These are phyloP conservation scores for Monsonia emarginata DNA, from an alignment of 441 rosid genomes.

Conservation along the genomic window DNA sequence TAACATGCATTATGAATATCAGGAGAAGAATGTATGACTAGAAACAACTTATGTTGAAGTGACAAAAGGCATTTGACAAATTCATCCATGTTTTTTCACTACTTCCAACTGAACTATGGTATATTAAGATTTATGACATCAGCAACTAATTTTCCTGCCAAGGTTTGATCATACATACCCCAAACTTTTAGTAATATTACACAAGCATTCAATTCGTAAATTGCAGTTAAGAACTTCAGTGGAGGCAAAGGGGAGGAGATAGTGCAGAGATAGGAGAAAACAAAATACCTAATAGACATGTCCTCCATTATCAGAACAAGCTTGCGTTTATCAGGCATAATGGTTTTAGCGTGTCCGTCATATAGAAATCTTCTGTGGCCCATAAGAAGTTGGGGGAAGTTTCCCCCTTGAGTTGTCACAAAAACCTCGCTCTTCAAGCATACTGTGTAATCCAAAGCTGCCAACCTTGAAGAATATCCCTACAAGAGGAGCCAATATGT, in stretches of 20 bases:
- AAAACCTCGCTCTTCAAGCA: constrained; percentile 83
- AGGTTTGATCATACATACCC: not conserved
- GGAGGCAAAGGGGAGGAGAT: not conserved
- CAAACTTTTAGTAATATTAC: not conserved
- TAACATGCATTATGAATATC: not conserved
- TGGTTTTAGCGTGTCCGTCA: constrained; percentile 76
- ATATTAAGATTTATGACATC: not conserved
- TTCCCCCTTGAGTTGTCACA: constrained; percentile 89
- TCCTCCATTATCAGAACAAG: constrained; percentile 66
- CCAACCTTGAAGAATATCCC: constrained; percentile 87
- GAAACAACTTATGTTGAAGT: too few relatives aligned
- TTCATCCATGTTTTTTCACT: not conserved
- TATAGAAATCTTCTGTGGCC: constrained; percentile 83
- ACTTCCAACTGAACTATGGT: not conserved
- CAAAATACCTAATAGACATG: constrained; percentile 50
- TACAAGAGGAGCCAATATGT: constrained; percentile 20
- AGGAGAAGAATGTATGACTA: not conserved
- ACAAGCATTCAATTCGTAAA: not conserved
- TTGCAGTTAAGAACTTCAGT: not conserved
- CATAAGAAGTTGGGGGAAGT: constrained; percentile 89
- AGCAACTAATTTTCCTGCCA: not conserved
- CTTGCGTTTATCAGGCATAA: constrained; percentile 73
- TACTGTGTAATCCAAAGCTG: constrained; percentile 81
- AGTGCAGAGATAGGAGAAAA: not conserved
- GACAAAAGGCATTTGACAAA: too few relatives aligned